Conservation (phyloP, 768 basidiomycete species). For the Pleurotus giganteus region DNA sequence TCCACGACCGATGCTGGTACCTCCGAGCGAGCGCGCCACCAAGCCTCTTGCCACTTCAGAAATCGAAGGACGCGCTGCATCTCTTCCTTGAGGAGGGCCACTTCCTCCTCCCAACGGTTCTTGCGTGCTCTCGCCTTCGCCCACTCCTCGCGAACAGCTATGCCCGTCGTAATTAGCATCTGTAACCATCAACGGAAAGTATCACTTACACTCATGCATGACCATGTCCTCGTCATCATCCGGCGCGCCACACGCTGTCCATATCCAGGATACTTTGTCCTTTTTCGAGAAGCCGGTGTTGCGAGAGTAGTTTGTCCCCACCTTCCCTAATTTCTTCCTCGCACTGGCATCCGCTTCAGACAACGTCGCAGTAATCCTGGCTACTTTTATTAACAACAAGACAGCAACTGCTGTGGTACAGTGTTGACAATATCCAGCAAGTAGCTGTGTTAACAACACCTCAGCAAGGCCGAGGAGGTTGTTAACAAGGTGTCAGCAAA, state of each 20-base stretch:
- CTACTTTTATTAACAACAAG: too few species aligned
- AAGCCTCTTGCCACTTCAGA: slow-evolving; percentile 7
- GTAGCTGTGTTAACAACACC: too few species aligned
- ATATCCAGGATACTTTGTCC: slow-evolving; percentile 11
- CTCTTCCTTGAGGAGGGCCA: slow-evolving; percentile 2
- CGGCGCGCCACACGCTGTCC: neutral
- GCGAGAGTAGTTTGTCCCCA: neutral
- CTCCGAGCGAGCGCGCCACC: slow-evolving; percentile 7
- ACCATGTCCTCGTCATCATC: neutral
- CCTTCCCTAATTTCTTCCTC: neutral
- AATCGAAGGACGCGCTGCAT: slow-evolving; percentile 1
- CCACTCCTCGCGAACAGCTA: slow-evolving; percentile 3
- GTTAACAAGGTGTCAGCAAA: too few species aligned
- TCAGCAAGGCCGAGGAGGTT: too few species aligned
- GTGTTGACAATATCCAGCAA: too few species aligned
- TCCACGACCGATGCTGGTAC: too few species aligned
- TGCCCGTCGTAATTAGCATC: too few species aligned
- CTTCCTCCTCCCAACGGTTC: slow-evolving; percentile 8
- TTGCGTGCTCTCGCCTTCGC: neutral
- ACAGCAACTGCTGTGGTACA: too few species aligned
- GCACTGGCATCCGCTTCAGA: neutral
- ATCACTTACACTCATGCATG: slow-evolving; percentile 4
- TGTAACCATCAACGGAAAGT: too few species aligned
- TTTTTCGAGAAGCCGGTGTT: neutral
- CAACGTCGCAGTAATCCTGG: too few species aligned